Conservation (phyloP, 2,329 filamentous ascomycete species). For the Berkeleyomyces rouxiae region DNA sequence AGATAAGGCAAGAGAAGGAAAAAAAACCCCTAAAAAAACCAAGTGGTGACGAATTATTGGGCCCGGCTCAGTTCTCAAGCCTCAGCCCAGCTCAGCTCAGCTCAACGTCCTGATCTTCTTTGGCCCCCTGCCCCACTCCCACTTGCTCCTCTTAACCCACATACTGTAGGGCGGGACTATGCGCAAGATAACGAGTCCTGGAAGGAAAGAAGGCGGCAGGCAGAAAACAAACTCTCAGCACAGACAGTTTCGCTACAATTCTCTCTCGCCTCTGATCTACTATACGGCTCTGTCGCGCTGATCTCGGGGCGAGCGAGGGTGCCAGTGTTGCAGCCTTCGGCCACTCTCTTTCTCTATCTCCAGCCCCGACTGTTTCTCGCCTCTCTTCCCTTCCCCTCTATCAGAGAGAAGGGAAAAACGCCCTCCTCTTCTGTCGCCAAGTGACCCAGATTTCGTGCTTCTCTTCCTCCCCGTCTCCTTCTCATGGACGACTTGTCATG, state of each 20-base stretch:
- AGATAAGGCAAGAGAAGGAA: slow-evolving; percentile 4
- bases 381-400: background rate
- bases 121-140: too few species aligned
- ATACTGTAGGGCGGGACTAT: too few species aligned
- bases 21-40: background rate
- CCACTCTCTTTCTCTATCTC: background rate
- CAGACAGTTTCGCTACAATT: background rate
- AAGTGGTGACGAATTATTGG: background rate
- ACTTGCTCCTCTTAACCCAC: too few species aligned
- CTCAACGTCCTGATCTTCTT: background rate
- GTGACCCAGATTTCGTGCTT: background rate
- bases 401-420: background rate
- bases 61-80: background rate
- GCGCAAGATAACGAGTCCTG: background rate
- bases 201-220: background rate
- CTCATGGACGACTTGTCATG: background rate
- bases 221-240: background rate
- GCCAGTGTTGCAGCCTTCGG: background rate
- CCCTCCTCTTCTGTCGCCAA: too few species aligned
- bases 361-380: background rate
- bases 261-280: background rate
- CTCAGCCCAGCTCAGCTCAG: background rate
- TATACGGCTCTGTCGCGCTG: too few species aligned
- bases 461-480: background rate
- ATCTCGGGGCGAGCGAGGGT: too few species aligned